Evolutionary conservation across 83 land plant genomes (phyloP).

Genomic region (Picea abies): DNA sequence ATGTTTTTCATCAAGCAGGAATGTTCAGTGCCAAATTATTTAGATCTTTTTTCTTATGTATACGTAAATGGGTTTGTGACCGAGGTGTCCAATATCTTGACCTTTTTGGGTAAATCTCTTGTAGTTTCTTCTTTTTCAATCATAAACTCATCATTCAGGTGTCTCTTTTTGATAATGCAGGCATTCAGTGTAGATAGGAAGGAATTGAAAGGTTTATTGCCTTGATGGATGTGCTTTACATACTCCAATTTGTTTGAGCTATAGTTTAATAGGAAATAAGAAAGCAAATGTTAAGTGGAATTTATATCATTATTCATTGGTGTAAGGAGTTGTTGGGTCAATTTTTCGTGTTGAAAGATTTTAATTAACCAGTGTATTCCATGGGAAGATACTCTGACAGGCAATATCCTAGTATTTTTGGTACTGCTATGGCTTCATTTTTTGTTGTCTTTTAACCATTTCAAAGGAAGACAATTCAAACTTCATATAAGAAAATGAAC

Average conservation of each 20-base stretch:
- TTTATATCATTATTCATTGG: conserved; percentile 1
- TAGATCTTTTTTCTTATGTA: conserved; percentile 76
- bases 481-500: not conserved
- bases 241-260: not conserved
- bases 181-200: conserved; percentile 74
- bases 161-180: conserved; percentile 29
- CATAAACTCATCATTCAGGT: not conserved
- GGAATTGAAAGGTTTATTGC: conserved; percentile 48
- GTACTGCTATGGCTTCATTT: too few species aligned
- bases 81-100: conserved; percentile 47
- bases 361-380: too few species aligned
- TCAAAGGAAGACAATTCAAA: not conserved
- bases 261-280: not conserved
- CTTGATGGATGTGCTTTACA: conserved; percentile 31
- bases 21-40: conserved; percentile 84
- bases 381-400: too few species aligned
- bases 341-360: not conserved
- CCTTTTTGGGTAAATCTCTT: not conserved
- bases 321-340: not conserved
- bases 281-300: not conserved
- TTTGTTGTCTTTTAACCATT: too few species aligned
- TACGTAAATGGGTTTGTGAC: conserved; percentile 74
- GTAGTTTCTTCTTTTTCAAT: not conserved
- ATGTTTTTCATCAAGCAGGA: conserved; percentile 56
- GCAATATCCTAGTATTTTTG: too few species aligned